Conservation (phyloP, 768 basidiomycete species). For the Paxillus ammoniavirescens region DNA sequence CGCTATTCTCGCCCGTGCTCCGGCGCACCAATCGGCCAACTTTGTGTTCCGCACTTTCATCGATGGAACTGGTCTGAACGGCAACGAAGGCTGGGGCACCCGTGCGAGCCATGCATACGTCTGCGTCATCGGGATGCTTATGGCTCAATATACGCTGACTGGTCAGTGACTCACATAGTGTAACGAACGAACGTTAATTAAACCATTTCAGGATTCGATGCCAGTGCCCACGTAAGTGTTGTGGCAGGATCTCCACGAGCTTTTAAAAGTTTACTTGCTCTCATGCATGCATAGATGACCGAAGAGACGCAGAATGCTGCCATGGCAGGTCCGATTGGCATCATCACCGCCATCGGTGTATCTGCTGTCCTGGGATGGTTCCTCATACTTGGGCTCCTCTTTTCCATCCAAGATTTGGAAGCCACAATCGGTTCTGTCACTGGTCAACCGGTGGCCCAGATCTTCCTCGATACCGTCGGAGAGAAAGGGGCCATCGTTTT, state of each 20-base stretch:
- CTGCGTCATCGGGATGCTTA: slow-evolving; percentile 65
- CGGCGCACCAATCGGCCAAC: slow-evolving; percentile 60
- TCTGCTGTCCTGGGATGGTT: slow-evolving; percentile 76
- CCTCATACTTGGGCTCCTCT: slow-evolving; percentile 67
- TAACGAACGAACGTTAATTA: background rate
- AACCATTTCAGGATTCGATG: slow-evolving; percentile 58
- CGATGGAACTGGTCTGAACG: slow-evolving; percentile 59
- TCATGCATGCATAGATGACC: slow-evolving; percentile 51
- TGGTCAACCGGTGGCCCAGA: slow-evolving; percentile 75
- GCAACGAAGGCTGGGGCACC: slow-evolving; percentile 55
- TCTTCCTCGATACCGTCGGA: slow-evolving; percentile 75
- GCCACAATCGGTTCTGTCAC: slow-evolving; percentile 49
- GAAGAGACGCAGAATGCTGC: slow-evolving; percentile 75
- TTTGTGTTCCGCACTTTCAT: slow-evolving; percentile 74
- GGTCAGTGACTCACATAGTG: slow-evolving; percentile 36
- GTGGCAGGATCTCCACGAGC: background rate
- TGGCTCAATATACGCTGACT: slow-evolving; percentile 77
- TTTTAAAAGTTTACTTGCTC: background rate
- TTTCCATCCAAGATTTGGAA: slow-evolving; percentile 73
- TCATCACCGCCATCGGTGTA: slow-evolving; percentile 69
- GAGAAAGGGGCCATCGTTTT: slow-evolving; percentile 70
- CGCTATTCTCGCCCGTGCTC: slow-evolving; percentile 69
- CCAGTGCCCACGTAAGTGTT: slow-evolving; percentile 59
- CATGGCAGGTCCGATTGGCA: slow-evolving; percentile 66
- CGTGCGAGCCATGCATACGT: slow-evolving; percentile 72